Percentiles rank a stretch among this genome's conserved stretches.
These are phyloP conservation scores for Corymbia calophylla DNA, from an alignment of 441 rosid species.

Conservation along the genomic window DNA sequence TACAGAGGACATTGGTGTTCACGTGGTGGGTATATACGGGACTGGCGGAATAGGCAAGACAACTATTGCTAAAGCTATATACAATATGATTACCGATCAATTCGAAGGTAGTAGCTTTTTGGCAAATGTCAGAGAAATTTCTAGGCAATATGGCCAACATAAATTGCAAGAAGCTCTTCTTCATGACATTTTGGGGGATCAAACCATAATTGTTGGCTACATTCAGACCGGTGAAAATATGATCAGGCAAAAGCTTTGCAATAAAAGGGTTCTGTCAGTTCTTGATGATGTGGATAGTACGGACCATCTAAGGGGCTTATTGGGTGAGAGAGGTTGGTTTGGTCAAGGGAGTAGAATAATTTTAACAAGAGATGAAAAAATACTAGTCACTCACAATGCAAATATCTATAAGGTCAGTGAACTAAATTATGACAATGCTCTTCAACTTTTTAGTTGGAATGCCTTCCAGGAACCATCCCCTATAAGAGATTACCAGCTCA, in stretches of 20 bases:
- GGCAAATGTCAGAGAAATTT: background rate
- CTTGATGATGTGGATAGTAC: background rate
- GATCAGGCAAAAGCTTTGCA: background rate
- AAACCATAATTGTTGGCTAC: background rate
- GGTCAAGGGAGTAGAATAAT: background rate
- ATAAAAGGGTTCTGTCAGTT: background rate
- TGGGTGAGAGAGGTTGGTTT: background rate
- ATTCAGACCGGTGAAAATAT: background rate
- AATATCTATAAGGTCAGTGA: background rate
- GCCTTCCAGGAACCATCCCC: background rate
- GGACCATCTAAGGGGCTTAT: background rate
- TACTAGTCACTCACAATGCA: background rate
- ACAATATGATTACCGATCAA: background rate
- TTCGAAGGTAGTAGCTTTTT: conserved; percentile 2
- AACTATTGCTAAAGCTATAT: conserved; percentile 2
- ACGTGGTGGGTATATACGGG: background rate
- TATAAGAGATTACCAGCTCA: background rate
- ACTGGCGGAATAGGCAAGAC: background rate
- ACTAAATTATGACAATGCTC: background rate
- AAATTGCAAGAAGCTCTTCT: conserved; percentile 2
- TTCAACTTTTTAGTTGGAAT: conserved; percentile 4
- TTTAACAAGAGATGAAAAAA: background rate
- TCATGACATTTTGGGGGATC: background rate
- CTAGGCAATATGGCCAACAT: background rate
- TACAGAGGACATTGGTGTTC: background rate